phyloP scores from a whole-genome alignment of 2,329 filamentous ascomycete genomes.

The Pseudogymnoascus sp. region DNA sequence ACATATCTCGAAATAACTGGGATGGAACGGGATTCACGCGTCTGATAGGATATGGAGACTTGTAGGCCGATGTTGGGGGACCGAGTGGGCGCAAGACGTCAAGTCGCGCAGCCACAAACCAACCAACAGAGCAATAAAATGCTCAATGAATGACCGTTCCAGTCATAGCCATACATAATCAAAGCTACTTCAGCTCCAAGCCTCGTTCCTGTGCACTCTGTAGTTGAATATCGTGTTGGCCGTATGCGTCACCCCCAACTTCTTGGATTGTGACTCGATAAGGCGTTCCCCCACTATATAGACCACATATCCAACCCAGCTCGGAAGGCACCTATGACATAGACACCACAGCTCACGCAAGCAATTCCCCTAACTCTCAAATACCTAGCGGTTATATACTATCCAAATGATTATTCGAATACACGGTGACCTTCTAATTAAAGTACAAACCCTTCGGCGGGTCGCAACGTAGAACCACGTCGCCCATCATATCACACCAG shows the following conservation, averaged over 20 bases:
- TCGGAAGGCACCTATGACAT: constrained; percentile 2
- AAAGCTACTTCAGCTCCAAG: neutral
- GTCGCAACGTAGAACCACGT: neutral
- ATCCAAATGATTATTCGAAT: constrained; percentile 11
- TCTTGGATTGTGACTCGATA: neutral
- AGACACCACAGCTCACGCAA: neutral
- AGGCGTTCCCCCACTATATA: constrained; percentile 3
- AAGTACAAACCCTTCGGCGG: constrained; percentile 3
- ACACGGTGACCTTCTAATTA: constrained; percentile 3
- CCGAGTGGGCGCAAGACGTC: neutral
- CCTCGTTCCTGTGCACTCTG: neutral
- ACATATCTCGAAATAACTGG: constrained; percentile 4
- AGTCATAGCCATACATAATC: constrained; percentile 2
- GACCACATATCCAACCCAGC: constrained; percentile 1
- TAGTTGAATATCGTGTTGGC: neutral
- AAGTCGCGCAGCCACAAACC: constrained; percentile 3
- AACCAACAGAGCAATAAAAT: constrained; percentile 3
- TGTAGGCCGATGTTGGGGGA: neutral
- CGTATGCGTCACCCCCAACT: neutral
- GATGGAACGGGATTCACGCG: neutral
- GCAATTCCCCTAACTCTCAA: neutral
- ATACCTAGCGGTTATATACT: neutral
- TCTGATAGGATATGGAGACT: constrained; percentile 2
- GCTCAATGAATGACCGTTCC: constrained; percentile 5
- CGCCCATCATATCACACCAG: neutral